Conservation (phyloP, 441 rosid genomes). For the Melastoma candidum region DNA sequence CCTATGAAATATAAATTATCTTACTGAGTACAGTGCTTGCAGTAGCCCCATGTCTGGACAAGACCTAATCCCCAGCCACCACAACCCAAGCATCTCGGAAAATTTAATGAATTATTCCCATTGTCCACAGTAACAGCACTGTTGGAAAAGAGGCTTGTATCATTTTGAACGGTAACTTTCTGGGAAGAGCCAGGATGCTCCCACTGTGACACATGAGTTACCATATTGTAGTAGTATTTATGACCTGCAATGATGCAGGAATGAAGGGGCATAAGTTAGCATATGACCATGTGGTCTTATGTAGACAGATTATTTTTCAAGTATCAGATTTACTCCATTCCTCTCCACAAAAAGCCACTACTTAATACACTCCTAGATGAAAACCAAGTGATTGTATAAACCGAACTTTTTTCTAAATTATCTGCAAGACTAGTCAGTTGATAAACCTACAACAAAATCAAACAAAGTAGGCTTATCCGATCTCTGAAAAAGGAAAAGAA, state of each 20-base stretch:
- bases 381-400: too few species aligned
- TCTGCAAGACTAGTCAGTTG: too few species aligned
- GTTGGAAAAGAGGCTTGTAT: slow-evolving; percentile 17
- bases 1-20: neutral
- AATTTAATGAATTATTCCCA: slow-evolving; percentile 28
- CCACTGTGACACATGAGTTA: slow-evolving; percentile 82
- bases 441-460: too few species aligned
- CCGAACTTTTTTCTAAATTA: too few species aligned
- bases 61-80: slow-evolving; percentile 97
- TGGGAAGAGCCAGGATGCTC: slow-evolving; percentile 45
- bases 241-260: slow-evolving; percentile 41
- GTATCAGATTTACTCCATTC: too few species aligned
- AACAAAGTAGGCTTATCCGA: too few species aligned
- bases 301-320: too few species aligned
- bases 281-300: neutral
- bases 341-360: too few species aligned
- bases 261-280: slow-evolving; percentile 2
- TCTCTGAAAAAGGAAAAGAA: too few species aligned
- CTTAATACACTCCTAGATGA: too few species aligned
- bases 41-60: slow-evolving; percentile 83
- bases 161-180: slow-evolving; percentile 18
- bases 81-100: slow-evolving; percentile 63
- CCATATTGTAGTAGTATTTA: slow-evolving; percentile 74
- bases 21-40: slow-evolving; percentile 81
- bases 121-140: slow-evolving; percentile 21